These are phyloP conservation scores for Talaromyces sp. DNA, from an alignment of 2,329 filamentous ascomycete genomes.

Conservation along the genomic window DNA sequence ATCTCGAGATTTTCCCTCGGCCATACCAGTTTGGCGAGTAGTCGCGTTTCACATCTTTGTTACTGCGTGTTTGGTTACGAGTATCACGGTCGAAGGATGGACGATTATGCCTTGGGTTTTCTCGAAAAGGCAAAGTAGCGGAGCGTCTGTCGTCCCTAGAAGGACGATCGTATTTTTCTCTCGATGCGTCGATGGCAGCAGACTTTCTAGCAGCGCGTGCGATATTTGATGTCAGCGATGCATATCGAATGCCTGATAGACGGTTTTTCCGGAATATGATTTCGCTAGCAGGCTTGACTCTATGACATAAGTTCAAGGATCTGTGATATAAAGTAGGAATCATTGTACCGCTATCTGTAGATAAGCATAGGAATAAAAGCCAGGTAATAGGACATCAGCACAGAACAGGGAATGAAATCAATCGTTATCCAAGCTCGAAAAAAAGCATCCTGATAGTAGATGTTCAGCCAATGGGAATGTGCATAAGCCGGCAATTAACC, in stretches of 20 bases:
- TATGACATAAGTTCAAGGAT: slow-evolving; percentile 2
- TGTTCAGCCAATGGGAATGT: neutral
- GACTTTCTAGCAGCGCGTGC: slow-evolving; percentile 58
- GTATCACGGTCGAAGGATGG: neutral
- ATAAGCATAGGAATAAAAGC: neutral
- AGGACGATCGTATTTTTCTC: neutral
- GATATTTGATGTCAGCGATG: slow-evolving; percentile 64
- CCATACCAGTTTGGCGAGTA: neutral
- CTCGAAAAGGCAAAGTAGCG: neutral
- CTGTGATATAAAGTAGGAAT: neutral
- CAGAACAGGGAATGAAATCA: neutral
- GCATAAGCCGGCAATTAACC: neutral
- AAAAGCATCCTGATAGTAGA: neutral
- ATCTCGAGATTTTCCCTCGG: neutral
- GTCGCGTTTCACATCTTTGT: neutral
- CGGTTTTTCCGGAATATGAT: slow-evolving; percentile 6
- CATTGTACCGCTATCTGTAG: neutral
- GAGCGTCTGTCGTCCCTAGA: neutral
- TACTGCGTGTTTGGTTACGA: neutral
- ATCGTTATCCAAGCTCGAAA: neutral
- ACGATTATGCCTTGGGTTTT: neutral
- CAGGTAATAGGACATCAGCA: neutral
- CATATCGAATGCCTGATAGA: slow-evolving; percentile 34
- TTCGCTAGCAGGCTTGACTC: slow-evolving; percentile 1
- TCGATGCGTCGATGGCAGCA: slow-evolving; percentile 11